Conservation (phyloP, 1,139 yeast genomes). For the Geotrichum carabidarum region DNA sequence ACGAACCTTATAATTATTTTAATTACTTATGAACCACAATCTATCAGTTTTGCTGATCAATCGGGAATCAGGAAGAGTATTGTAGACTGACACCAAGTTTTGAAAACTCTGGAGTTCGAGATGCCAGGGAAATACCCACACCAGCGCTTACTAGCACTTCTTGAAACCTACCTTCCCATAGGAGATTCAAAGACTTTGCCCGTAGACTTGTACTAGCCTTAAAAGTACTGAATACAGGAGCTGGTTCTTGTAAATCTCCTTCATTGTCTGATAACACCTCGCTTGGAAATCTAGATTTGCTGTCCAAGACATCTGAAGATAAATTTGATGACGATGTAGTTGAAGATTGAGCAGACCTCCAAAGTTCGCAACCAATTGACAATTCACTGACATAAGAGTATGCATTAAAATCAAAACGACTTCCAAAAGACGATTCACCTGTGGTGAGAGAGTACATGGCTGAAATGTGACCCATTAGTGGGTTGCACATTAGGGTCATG, state of each 20-base stretch:
- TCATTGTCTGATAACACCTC: neutral
- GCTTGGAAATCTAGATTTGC: constrained; percentile 35
- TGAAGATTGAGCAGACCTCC: constrained; percentile 39
- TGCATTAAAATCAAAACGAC: constrained; percentile 82
- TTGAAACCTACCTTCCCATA: constrained; percentile 87
- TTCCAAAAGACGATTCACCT: constrained; percentile 69
- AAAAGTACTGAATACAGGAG: constrained; percentile 57
- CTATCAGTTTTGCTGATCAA: neutral
- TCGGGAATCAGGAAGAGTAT: constrained; percentile 32
- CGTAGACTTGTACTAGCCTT: constrained; percentile 69
- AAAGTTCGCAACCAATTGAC: constrained; percentile 80
- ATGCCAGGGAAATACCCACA: constrained; percentile 43
- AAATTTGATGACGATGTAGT: constrained; percentile 21
- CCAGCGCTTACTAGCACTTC: constrained; percentile 81
- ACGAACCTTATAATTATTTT: too few species aligned
- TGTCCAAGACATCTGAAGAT: constrained; percentile 35
- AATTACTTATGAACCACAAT: neutral
- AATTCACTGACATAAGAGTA: constrained; percentile 87
- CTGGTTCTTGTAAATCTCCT: constrained; percentile 11
- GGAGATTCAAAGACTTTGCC: constrained; percentile 53
- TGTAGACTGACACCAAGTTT: constrained; percentile 40
- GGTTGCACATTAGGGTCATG: constrained; percentile 81
- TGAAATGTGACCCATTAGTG: constrained; percentile 83
- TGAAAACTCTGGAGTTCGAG: constrained; percentile 32
- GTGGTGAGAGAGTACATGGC: constrained; percentile 86